Percentiles rank a stretch among this genome's conserved stretches.
phyloP scores from a whole-genome alignment of 257 asterid genomes.

The Mentha longifolia region DNA sequence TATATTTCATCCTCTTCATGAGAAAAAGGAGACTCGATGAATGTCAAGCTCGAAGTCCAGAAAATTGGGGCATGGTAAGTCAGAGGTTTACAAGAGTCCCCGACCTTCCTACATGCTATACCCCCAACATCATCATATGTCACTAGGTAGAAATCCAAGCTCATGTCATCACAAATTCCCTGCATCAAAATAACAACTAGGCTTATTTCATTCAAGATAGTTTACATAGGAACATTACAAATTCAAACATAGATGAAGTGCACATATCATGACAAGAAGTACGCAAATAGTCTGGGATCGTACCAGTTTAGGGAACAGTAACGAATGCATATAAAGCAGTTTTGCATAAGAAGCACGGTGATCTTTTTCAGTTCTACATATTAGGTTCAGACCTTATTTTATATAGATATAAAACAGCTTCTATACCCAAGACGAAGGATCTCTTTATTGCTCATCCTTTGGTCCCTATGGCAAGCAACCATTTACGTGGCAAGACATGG shows the following conservation, averaged over 20 bases:
- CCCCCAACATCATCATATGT: slow-evolving; percentile 88
- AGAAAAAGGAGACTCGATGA: slow-evolving; percentile 67
- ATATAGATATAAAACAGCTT: slow-evolving; percentile 6
- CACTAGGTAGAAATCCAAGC: slow-evolving; percentile 77
- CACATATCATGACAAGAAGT: not conserved
- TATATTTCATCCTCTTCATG: slow-evolving; percentile 66
- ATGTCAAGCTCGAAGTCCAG: slow-evolving; percentile 68
- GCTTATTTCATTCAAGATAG: not conserved
- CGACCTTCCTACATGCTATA: slow-evolving; percentile 80
- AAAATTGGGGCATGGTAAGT: slow-evolving; percentile 63
- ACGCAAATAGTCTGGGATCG: not conserved
- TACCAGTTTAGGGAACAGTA: not conserved
- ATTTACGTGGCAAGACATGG: no score
- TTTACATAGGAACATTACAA: not conserved
- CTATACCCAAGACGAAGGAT: not conserved
- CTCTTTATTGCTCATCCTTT: not conserved
- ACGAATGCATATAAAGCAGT: not conserved
- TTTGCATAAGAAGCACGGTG: not conserved
- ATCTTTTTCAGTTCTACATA: slow-evolving; percentile 1
- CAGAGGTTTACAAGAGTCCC: slow-evolving; percentile 55
- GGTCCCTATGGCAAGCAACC: not conserved
- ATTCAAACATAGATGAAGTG: not conserved
- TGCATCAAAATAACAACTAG: slow-evolving; percentile 34
- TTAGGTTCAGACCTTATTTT: not conserved
- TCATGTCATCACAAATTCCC: slow-evolving; percentile 79